These are phyloP conservation scores for Tetraselmis striata DNA, from an alignment of 139 green algal species.

Conservation along the genomic window DNA sequence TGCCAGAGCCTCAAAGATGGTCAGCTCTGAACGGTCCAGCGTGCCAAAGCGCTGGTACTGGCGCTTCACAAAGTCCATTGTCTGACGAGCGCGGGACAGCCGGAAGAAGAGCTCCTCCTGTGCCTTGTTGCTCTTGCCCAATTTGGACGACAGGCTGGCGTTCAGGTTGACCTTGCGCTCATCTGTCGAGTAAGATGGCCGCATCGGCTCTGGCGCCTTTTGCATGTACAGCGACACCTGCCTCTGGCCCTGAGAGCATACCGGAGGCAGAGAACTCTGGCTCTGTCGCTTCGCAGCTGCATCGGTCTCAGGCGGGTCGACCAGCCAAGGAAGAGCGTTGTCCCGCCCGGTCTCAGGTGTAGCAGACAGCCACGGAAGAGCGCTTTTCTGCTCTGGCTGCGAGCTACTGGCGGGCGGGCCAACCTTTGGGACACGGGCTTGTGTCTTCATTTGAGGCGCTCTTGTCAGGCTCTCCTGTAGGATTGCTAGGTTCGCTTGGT, in stretches of 20 bases:
- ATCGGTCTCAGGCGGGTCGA: neutral
- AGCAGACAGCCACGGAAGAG: neutral
- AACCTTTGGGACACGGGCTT: neutral
- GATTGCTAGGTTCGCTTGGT: neutral
- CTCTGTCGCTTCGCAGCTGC: neutral
- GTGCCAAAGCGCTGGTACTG: conserved; percentile 25
- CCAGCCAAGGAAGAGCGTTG: neutral
- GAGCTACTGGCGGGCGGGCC: neutral
- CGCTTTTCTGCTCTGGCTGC: neutral
- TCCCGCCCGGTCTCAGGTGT: neutral
- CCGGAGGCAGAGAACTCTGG: neutral
- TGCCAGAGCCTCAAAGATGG: conserved; percentile 41
- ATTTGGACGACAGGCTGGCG: neutral
- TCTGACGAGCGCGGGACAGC: conserved; percentile 76
- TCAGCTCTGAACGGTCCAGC: neutral
- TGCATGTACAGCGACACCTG: neutral
- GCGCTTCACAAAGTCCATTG: conserved; percentile 74
- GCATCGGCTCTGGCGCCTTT: neutral
- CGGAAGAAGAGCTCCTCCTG: conserved; percentile 64
- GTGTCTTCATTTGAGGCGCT: no score
- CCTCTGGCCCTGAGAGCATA: neutral
- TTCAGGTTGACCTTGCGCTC: neutral
- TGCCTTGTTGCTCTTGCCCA: neutral
- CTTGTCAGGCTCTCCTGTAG: neutral
- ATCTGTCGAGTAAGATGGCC: neutral